phyloP scores from a whole-genome alignment of 805 yeast species.

The Yarrowia sp. region DNA sequence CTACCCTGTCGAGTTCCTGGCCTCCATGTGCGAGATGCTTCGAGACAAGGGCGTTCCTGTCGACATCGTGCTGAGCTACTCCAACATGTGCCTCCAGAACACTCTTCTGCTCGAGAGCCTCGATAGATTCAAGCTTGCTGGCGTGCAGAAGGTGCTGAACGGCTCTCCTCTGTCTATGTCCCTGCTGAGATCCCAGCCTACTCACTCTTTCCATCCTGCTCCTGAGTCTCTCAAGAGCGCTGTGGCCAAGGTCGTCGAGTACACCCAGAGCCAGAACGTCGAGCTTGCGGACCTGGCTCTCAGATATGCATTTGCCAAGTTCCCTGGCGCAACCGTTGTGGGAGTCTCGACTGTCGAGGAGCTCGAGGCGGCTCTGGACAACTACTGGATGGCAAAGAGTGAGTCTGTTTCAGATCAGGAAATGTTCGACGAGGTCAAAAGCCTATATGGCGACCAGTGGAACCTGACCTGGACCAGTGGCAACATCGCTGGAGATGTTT shows the following conservation, averaged over 20 bases:
- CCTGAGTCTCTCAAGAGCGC: slow-evolving; percentile 50
- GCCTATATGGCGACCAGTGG: slow-evolving; percentile 24
- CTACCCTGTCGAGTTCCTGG: slow-evolving; percentile 73
- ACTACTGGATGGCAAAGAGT: slow-evolving; percentile 50
- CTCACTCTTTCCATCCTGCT: slow-evolving; percentile 82
- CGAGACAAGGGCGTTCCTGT: slow-evolving; percentile 53
- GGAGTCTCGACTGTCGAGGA: slow-evolving; percentile 72
- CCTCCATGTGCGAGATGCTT: slow-evolving; percentile 47
- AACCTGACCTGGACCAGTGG: slow-evolving; percentile 25
- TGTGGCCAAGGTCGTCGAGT: slow-evolving; percentile 47
- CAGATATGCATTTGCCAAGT: slow-evolving; percentile 64
- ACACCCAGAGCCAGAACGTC: slow-evolving; percentile 44
- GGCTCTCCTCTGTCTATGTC: slow-evolving; percentile 92
- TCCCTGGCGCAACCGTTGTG: slow-evolving; percentile 71
- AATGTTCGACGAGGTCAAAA: slow-evolving; percentile 9
- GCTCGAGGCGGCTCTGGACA: slow-evolving; percentile 57
- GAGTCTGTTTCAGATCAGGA: slow-evolving; percentile 31
- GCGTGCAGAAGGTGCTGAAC: slow-evolving; percentile 60
- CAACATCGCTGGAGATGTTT: slow-evolving; percentile 14
- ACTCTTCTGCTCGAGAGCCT: slow-evolving; percentile 52
- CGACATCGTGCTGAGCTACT: slow-evolving; percentile 76
- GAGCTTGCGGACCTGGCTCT: slow-evolving; percentile 83
- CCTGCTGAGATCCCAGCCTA: slow-evolving; percentile 61
- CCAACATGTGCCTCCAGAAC: slow-evolving; percentile 81
- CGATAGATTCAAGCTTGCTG: slow-evolving; percentile 44